Base-by-base conservation (phyloP, 2,329 filamentous ascomycete genomes). In the Xylariaceae sp. region DNA sequence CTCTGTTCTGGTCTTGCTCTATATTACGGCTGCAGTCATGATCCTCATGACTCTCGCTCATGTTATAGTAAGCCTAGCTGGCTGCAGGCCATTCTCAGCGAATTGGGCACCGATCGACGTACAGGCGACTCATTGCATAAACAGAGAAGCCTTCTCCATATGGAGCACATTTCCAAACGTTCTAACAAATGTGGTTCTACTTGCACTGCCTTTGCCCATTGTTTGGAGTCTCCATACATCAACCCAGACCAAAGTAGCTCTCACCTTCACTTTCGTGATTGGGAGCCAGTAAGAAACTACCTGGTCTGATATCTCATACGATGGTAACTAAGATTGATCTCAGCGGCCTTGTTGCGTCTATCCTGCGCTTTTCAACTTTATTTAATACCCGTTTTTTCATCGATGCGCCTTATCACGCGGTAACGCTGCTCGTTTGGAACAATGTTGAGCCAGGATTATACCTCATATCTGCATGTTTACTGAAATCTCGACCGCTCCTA, bases 161-260 rank as follows among this genome's bases (percentile, higher is more conserved):
- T 73, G 68, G 67, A 65, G 56, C 48, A 69, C 65, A 47, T 68
- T 75, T 19, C 71, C 73, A 5, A 75, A 75, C 49, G 73, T 76
- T n/a, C 44, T 70, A 6, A 73, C 74, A 17, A 73, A 76, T 54
- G 54, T 69, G 3, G 59, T 71, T 4, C 61, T 77, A 49, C 61
- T 76, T 1, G 19, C 69, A 2, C 57, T 75, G 6, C 74, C 75
- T 3, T 60, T 75, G 24, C 73, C 73, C 2, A 66, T 71, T 6
- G 44, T 76, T 9, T 72, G 65, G 65, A 67, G 62, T 2, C 59
- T 76, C 6, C 65, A 69, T 24, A 41, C 49, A 4, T 37, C 62
- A 0, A 50, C 17, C 0, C 29, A 40, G 5, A 16, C 65, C 6
- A 63, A 58, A 12, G 11, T 56, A 7, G 62, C 44, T 1, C 33